Evolutionary conservation across 73 alveolate genomes (phyloP), one percentile per base, ranked within the genome.

Genomic region (Paraurostyla sp.): DNA sequence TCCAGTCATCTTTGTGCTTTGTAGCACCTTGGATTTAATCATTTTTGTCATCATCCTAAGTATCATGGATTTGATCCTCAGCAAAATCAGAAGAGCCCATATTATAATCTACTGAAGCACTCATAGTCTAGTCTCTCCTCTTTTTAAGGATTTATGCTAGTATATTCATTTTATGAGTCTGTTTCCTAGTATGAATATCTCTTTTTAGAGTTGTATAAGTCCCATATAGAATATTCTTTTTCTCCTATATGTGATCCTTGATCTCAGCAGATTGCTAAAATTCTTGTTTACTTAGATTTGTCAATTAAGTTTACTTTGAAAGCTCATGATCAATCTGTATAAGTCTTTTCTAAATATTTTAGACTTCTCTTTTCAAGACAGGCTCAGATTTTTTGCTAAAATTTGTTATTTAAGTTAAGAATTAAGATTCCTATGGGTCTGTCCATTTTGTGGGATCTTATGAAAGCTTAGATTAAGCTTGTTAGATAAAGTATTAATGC

Each of bases 161-260:
- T 25, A 75, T 46, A 15, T 42, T 48, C 87, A 75, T 75, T 29
- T 75, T 75, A 46, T 75, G 87, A 11, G 16, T 75, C 30, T 75
- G 52, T 48, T 75, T 75, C 32, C 87, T 75, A 4, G 69, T 75
- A 32, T 46, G 73, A 11, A 75, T 49, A 50, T 75, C 87, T 33
- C 57, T 75, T 33, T 75, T 75, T 48, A 75, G 52, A 11, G 87
- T 75, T 49, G 69, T 32, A 75, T 75, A 50, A 3, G 87, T 49
- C 4, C 60, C 73, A 22, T 75, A 48, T 22, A 75, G 73, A 6
- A 75, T 49, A 15, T 75, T 48, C 23, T 46, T 29, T 50, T 75
- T 75, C 38, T 75, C 87, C 23, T 13, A 2, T 6, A 75, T 46
- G 33, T 43, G 69, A 49, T 75, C 87, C 18, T 49, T 43, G 16